Base-by-base conservation (phyloP, 2,329 filamentous ascomycete genomes). In the Metarhizium album region DNA sequence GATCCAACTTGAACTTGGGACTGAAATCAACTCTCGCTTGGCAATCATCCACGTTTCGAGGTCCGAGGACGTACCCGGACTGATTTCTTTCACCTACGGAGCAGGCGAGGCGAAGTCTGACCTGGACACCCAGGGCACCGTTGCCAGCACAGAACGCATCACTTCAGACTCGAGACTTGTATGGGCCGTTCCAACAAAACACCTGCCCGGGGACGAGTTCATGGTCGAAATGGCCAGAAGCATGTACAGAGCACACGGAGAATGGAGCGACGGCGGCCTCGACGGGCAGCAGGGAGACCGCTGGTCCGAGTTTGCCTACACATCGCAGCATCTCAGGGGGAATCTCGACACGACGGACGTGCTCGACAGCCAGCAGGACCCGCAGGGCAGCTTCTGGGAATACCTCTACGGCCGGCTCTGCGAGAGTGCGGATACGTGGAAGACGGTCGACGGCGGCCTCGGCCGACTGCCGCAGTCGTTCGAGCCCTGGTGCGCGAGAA, bases 291-390 rank as follows among this genome's bases (percentile, higher is more conserved):
- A 76, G 2, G 74, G 81, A 18, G 82, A 85, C 59, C 69, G 78
- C 48, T 86, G 79, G 74, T 84, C 80, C 13, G 82, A 85, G 57
- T 79, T 79, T 22, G 77, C 72, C 1, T 86, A 82, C 56, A 66
- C 84, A 50, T 73, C 74, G 18, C 80, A 84, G 60, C 73, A 76
- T 31, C 70, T 85, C 9, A 73, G 74, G 14, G 71, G 71, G 14
- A 70, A 66, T 38, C 65, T 75, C 11, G 79, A 82, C 57, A 73
- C 75, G 56, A 79, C 75, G 1, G 78, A 84, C 55, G 50, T 58
- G 6, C 50, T 62, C 11, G 59, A 63, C 42, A 8, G 16, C 3
- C 13, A 6, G 55, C 57, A 27, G 71, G 72, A 20, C 62, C 70
- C 2, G 65, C 64, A 1, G 64, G 66, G 8, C 67, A 70, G 8